Percentiles rank a stretch among this genome's conserved stretches.
These are phyloP conservation scores for Syncephalastrum sp. DNA, from an alignment of 371 early-diverging fungal species.

Conservation along the genomic window DNA sequence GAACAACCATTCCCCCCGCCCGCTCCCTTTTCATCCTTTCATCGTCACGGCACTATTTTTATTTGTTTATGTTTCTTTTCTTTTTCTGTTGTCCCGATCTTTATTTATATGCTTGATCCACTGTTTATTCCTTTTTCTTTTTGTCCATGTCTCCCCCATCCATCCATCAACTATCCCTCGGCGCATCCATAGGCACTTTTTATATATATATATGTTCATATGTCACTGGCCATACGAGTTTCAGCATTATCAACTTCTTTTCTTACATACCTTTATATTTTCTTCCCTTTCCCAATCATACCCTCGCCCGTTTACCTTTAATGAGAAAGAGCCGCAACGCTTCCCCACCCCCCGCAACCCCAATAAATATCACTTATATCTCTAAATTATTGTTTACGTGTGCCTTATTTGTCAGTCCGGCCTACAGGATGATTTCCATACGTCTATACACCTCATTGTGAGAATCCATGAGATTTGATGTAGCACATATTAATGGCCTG, in stretches of 20 bases:
- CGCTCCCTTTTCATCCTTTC: not conserved
- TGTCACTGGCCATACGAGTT: not conserved
- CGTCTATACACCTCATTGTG: too few relatives aligned
- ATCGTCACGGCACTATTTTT: not conserved
- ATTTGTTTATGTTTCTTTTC: constrained; percentile 1
- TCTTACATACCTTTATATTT: constrained; percentile 5
- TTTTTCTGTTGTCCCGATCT: constrained; percentile 1
- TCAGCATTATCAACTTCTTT: constrained; percentile 1
- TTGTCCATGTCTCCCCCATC: constrained; percentile 1
- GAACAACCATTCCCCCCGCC: constrained; percentile 3
- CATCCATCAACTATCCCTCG: constrained; percentile 1
- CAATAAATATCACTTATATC: too few relatives aligned
- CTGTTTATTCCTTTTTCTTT: not conserved
- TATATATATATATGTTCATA: not conserved
- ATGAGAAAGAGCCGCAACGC: constrained; percentile 14
- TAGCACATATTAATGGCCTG: too few relatives aligned
- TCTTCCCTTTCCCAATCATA: constrained; percentile 1
- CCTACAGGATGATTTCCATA: too few relatives aligned
- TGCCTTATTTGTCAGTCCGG: too few relatives aligned
- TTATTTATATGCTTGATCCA: not conserved
- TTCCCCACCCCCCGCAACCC: too few relatives aligned
- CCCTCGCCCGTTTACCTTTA: not conserved
- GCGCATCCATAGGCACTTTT: constrained; percentile 1
- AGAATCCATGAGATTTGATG: too few relatives aligned
- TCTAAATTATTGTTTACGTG: too few relatives aligned